Conservation (phyloP, 371 early-diverging fungal genomes). For the Mortierella sp. region DNA sequence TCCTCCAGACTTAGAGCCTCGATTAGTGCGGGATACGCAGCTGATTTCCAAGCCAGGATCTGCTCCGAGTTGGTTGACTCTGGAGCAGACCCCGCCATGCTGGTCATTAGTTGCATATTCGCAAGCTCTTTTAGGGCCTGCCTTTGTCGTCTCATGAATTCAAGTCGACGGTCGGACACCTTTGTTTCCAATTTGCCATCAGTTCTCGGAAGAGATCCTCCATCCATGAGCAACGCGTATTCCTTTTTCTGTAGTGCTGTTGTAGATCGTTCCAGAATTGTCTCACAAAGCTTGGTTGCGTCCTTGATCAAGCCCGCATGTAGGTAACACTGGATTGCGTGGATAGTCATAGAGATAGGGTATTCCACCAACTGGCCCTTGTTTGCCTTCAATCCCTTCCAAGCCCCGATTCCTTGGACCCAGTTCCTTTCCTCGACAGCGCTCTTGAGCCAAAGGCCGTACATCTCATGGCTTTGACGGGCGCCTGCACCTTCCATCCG, state of each 20-base stretch:
- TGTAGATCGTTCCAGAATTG: slow-evolving; percentile 12
- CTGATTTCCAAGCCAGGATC: slow-evolving; percentile 15
- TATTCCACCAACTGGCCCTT: background rate
- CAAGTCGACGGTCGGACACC: background rate
- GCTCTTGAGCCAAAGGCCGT: slow-evolving; percentile 18
- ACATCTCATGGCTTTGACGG: slow-evolving; percentile 11
- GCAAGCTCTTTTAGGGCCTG: slow-evolving; percentile 1
- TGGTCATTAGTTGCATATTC: background rate
- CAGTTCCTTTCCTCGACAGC: slow-evolving; percentile 27
- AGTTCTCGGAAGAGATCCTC: background rate
- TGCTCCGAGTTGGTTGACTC: background rate
- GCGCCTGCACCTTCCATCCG: slow-evolving; percentile 13
- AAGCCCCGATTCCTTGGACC: slow-evolving; percentile 19
- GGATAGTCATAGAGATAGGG: background rate
- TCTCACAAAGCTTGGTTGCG: slow-evolving; percentile 8
- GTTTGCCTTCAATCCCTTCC: slow-evolving; percentile 14
- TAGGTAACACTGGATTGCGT: slow-evolving; percentile 19
- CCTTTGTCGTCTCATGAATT: slow-evolving; percentile 17
- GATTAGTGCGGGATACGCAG: slow-evolving; percentile 27
- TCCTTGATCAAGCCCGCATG: slow-evolving; percentile 6
- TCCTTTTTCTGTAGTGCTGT: background rate
- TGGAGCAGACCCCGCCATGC: background rate
- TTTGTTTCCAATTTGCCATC: background rate
- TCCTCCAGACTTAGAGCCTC: slow-evolving; percentile 31
- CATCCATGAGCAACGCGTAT: background rate